Evolutionary conservation across 2,329 filamentous ascomycete genomes (phyloP), one percentile per base, ranked within the genome.

Genomic region (Ceratocystis albifundus): DNA sequence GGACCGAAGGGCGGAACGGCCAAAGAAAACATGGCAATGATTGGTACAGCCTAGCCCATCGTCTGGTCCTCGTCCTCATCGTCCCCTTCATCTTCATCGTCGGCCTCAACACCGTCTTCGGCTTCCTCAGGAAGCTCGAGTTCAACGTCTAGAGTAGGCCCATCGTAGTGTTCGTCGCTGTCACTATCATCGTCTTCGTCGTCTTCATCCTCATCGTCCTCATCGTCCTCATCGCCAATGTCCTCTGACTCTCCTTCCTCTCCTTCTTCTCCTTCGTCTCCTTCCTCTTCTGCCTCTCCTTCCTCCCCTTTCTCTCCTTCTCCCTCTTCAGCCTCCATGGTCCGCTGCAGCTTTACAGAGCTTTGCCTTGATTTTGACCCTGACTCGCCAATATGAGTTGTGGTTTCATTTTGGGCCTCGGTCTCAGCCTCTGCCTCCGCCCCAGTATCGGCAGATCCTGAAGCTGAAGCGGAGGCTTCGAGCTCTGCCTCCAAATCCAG

Each of bases 161-260:
- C 69, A 6, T 66, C 65, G 32, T 41, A 48, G 44, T 46, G 45
- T 12, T 53, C 59, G 53, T 62, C 62, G 32, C 36, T 59, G 30
- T 55, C 62, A 6, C 69, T 69, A 0, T 61, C 65, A n/a, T 66
- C 65, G 28, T 65, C 70, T 20, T 69, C 69, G n/a, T 65, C 69
- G 10, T 68, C 68, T 20, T 68, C 68, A 10, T 61, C 68, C 1
- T 65, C 71, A 1, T 69, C 70, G 3, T 70, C 70, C 1, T 65
- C 69, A 3, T 71, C 70, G 4, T 71, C 71, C 3, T 67, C 65
- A 5, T 64, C 67, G 5, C 70, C 3, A 17, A 44, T 48, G 17
- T 66, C 61, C 22, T 30, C 61, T 41, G n/a, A 46, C 12, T 50
- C 55, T 4, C 25, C 59, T 36, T 62, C 57, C 20, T 55, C 65